These are phyloP conservation scores for Trichoderma atrobrunneum DNA, from an alignment of 2,329 filamentous ascomycete genomes.

Conservation along the genomic window DNA sequence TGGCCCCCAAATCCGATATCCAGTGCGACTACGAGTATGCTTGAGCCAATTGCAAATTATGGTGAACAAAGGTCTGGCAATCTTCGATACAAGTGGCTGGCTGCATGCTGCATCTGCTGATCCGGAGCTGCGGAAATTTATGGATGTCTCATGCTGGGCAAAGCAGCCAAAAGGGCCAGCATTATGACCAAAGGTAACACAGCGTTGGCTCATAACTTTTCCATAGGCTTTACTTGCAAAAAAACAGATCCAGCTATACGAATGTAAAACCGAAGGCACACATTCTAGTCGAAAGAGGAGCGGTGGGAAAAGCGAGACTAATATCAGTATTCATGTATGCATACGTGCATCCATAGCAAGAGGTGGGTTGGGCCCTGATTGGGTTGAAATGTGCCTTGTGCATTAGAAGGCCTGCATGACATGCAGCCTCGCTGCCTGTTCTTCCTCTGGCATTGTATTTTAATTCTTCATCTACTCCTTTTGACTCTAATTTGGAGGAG, in stretches of 20 bases:
- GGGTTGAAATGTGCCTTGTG: constrained; percentile 16
- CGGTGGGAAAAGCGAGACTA: not conserved
- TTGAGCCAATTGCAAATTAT: not conserved
- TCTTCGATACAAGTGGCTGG: not conserved
- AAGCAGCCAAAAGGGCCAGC: not conserved
- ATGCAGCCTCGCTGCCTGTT: constrained; percentile 3
- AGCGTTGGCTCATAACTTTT: no score
- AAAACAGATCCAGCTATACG: not conserved
- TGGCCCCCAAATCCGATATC: not conserved
- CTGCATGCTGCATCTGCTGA: not conserved
- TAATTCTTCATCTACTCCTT: not conserved
- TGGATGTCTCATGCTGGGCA: not conserved
- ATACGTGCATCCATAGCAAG: not conserved
- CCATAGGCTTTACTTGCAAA: not conserved
- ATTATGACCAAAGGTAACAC: not conserved
- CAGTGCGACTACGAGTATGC: not conserved
- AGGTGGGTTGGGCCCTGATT: constrained; percentile 11
- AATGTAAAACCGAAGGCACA: not conserved
- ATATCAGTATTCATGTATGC: not conserved
- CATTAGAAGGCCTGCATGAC: not conserved
- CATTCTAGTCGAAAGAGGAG: not conserved
- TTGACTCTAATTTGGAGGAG: not conserved
- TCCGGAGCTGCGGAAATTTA: not conserved
- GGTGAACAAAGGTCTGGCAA: not conserved
- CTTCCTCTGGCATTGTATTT: not conserved